Percentiles rank a stretch among this genome's conserved stretches.
These are phyloP conservation scores for Agrocybe pediades DNA, from an alignment of 768 basidiomycete genomes.

Conservation along the genomic window DNA sequence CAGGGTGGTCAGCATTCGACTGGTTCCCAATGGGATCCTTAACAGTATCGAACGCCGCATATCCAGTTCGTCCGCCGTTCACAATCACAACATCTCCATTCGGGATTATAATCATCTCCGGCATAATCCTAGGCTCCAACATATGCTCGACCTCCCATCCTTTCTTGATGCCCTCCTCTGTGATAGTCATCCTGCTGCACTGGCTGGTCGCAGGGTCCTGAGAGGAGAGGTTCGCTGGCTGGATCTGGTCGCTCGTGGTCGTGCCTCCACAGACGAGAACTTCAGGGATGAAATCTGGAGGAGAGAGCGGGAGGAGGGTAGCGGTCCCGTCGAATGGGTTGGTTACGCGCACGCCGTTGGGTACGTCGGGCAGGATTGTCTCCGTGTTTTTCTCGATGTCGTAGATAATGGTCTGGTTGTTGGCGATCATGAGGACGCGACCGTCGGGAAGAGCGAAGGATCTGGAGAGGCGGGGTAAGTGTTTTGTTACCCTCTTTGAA, in stretches of 20 bases:
- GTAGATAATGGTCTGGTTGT: conserved; percentile 33
- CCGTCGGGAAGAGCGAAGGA: conserved; percentile 38
- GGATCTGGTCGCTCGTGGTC: conserved; percentile 28
- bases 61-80: conserved; percentile 42
- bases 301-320: conserved; percentile 32
- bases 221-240: conserved; percentile 25
- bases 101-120: conserved; percentile 37
- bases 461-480: conserved; percentile 16
- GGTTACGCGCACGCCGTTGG: conserved; percentile 44
- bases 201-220: conserved; percentile 41
- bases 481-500: too few species aligned
- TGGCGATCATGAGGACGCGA: conserved; percentile 40
- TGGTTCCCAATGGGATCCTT: conserved; percentile 17
- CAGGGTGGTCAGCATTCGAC: conserved; percentile 28
- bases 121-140: conserved; percentile 38
- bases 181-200: conserved; percentile 40
- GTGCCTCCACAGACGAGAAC: conserved; percentile 48
- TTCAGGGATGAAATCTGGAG: conserved; percentile 40
- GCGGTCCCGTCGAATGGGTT: conserved; percentile 38
- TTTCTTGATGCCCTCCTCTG: conserved; percentile 36
- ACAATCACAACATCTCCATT: conserved; percentile 43
- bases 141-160: conserved; percentile 46
- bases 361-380: conserved; percentile 37
- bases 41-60: conserved; percentile 36
- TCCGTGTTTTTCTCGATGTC: conserved; percentile 31